Evolutionary conservation across 2,329 filamentous ascomycete species (phyloP).

Genomic region (Drechslerella dactyloides): DNA sequence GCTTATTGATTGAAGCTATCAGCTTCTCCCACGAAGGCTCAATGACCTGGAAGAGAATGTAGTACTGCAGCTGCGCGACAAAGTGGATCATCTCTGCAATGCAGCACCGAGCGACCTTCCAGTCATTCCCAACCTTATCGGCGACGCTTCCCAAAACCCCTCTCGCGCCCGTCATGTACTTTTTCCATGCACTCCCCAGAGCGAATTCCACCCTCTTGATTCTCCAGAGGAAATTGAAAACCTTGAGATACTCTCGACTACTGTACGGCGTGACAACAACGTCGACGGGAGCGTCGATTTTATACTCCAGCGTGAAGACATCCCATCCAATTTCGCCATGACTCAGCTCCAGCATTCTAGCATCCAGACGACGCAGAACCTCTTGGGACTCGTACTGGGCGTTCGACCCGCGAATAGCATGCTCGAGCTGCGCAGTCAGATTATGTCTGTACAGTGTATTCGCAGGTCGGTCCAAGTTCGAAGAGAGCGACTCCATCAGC

Average conservation of each 20-base stretch:
- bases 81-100: conserved; percentile 99
- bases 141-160: conserved; percentile 84
- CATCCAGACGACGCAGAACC: conserved; percentile 87
- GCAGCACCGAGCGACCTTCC: conserved; percentile 86
- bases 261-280: conserved; percentile 97
- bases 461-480: conserved; percentile 92
- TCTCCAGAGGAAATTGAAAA: conserved; percentile 98
- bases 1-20: conserved; percentile 79
- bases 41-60: conserved; percentile 97
- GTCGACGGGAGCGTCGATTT: conserved; percentile 93
- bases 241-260: conserved; percentile 93
- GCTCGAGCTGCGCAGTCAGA: conserved; percentile 94
- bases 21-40: conserved; percentile 94
- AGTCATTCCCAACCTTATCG: conserved; percentile 75
- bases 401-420: conserved; percentile 95
- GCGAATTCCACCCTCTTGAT: conserved; percentile 98
- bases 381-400: conserved; percentile 94
- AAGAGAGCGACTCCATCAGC: conserved; percentile 92
- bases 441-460: conserved; percentile 96
- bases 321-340: conserved; percentile 99
- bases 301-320: conserved; percentile 98
- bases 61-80: conserved; percentile 94
- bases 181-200: conserved; percentile 86
- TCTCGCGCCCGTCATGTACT: conserved; percentile 91
- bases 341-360: conserved; percentile 95